These are phyloP conservation scores for Gossypium longicalyx DNA, from an alignment of 345 rosid genomes.

Conservation along the genomic window DNA sequence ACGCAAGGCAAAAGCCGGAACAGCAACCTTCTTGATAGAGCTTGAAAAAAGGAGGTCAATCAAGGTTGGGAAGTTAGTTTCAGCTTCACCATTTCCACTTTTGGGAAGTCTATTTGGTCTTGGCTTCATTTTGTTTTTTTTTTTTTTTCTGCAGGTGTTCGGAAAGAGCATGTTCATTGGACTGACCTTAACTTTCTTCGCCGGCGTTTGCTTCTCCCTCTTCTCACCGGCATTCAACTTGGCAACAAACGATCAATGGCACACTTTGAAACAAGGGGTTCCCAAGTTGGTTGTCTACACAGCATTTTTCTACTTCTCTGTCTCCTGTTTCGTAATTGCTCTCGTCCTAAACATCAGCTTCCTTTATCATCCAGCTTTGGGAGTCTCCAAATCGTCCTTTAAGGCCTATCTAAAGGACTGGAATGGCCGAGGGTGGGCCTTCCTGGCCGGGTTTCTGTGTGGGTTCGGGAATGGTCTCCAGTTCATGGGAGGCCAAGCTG, in stretches of 20 bases:
- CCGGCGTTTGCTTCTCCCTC: slow-evolving; percentile 66
- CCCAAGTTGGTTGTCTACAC: slow-evolving; percentile 64
- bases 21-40: slow-evolving; percentile 56
- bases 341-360: slow-evolving; percentile 52
- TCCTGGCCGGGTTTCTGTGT: slow-evolving; percentile 71
- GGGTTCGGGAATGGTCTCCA: slow-evolving; percentile 54
- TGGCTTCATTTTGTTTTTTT: not conserved
- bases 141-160: slow-evolving; percentile 47
- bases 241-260: slow-evolving; percentile 86
- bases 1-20: slow-evolving; percentile 45
- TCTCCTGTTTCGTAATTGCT: slow-evolving; percentile 55
- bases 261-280: slow-evolving; percentile 57
- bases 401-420: slow-evolving; percentile 65
- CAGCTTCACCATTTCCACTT: not conserved
- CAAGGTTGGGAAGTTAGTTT: slow-evolving; percentile 41
- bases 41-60: slow-evolving; percentile 72
- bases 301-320: slow-evolving; percentile 66
- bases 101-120: not conserved
- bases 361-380: slow-evolving; percentile 58
- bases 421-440: slow-evolving; percentile 82
- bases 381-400: slow-evolving; percentile 54
- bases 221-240: slow-evolving; percentile 84
- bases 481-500: slow-evolving; percentile 89
- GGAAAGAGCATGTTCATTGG: slow-evolving; percentile 61
- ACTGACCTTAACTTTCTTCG: slow-evolving; percentile 54